Conservation (phyloP, 177 flowering plant genomes). For the Tripterygium wilfordii region DNA sequence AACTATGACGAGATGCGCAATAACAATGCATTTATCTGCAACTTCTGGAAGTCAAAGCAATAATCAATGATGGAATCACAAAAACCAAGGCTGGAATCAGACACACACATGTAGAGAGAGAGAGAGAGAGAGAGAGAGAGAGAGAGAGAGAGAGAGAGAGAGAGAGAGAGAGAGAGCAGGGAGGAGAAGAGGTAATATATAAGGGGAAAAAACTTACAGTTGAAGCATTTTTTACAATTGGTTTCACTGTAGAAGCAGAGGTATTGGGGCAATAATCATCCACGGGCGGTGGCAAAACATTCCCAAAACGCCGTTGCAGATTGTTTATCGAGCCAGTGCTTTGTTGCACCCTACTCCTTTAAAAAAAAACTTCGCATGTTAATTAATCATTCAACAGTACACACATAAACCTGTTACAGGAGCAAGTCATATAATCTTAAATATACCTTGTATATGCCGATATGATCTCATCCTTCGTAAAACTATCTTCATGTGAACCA, state of each 20-base stretch:
- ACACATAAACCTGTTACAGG: neutral
- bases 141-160: no score
- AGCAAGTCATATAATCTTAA: neutral
- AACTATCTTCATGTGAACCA: constrained; percentile 95
- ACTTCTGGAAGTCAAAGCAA: no score
- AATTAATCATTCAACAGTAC: constrained; percentile 2
- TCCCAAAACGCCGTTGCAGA: constrained; percentile 50
- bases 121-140: no score
- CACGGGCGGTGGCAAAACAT: constrained; percentile 49
- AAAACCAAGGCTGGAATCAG: no score
- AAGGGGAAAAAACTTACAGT: constrained; percentile 55
- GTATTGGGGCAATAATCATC: constrained; percentile 39
- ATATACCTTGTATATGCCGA: constrained; percentile 83
- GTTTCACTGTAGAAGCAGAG: constrained; percentile 37
- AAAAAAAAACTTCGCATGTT: constrained; percentile 17
- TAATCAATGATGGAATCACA: no score
- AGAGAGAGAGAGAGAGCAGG: no score
- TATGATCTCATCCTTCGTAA: constrained; percentile 88
- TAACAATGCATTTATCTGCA: no score
- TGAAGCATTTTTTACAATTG: constrained; percentile 34
- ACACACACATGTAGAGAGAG: no score
- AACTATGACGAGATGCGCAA: no score
- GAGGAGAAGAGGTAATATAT: no score
- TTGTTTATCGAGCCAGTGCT: constrained; percentile 44
- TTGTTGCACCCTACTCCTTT: constrained; percentile 60